Conservation (phyloP, 306 rosid species). For the Ormosia semicastrata region DNA sequence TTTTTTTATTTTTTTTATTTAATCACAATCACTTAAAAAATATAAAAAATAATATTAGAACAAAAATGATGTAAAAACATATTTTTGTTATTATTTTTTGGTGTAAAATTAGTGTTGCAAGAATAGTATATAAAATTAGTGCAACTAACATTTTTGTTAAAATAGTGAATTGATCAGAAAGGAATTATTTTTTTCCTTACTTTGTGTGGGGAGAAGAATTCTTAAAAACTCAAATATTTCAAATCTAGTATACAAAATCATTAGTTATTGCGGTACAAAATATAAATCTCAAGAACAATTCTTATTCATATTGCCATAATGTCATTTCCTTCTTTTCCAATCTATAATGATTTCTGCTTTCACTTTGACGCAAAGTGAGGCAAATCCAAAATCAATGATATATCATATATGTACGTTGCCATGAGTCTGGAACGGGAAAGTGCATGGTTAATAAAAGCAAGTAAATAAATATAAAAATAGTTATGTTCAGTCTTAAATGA, state of each 20-base stretch:
- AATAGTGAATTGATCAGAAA: too few relatives aligned
- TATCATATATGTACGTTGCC: neutral
- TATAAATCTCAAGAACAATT: neutral
- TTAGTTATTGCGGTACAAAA: too few relatives aligned
- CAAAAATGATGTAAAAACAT: too few relatives aligned
- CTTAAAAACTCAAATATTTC: neutral
- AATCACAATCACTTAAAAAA: too few relatives aligned
- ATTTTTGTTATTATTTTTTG: too few relatives aligned
- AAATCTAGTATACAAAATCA: neutral
- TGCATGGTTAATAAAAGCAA: neutral
- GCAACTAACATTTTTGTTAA: too few relatives aligned
- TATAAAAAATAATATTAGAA: too few relatives aligned
- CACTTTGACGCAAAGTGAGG: conserved; percentile 38
- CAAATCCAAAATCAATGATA: neutral
- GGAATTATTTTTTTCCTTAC: neutral
- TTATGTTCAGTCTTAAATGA: too few relatives aligned
- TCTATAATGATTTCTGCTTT: conserved; percentile 20
- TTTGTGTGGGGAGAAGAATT: neutral
- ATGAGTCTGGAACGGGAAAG: neutral
- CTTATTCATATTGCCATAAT: neutral
- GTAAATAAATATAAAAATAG: too few relatives aligned
- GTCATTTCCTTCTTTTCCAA: neutral
- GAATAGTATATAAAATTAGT: too few relatives aligned
- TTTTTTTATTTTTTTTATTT: too few relatives aligned
- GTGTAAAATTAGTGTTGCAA: too few relatives aligned